Percentiles rank a stretch among this genome's conserved stretches.
phyloP scores from a whole-genome alignment of 805 yeast species.

The Starmerella tilneyi region DNA sequence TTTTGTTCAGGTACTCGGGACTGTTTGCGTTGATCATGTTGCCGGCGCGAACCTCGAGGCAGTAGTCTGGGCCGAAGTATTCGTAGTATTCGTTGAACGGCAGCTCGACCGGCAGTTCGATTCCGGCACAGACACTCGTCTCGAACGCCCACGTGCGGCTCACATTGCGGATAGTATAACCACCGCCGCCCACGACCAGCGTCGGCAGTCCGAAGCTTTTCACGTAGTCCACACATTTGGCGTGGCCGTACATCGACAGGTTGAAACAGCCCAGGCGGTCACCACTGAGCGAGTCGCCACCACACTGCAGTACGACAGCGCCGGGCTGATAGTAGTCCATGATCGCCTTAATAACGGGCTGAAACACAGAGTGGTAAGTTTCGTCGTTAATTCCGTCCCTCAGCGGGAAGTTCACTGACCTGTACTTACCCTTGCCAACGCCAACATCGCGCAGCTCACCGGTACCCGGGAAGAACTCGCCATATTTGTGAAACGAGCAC shows the following conservation, averaged over 20 bases:
- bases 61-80: slow-evolving; percentile 94
- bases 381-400: slow-evolving; percentile 95
- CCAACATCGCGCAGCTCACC: slow-evolving; percentile 88
- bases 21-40: slow-evolving; percentile 95
- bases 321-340: slow-evolving; percentile 88
- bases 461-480: slow-evolving; percentile 95
- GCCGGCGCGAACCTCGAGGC: slow-evolving; percentile 85
- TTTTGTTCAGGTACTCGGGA: slow-evolving; percentile 80
- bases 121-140: slow-evolving; percentile 68
- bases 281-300: slow-evolving; percentile 90
- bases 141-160: slow-evolving; percentile 93
- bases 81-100: slow-evolving; percentile 96
- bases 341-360: slow-evolving; percentile 63
- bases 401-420: slow-evolving; percentile 81
- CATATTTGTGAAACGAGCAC: slow-evolving; percentile 89
- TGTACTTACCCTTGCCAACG: slow-evolving; percentile 77
- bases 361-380: slow-evolving; percentile 67
- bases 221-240: slow-evolving; percentile 84
- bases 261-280: slow-evolving; percentile 93
- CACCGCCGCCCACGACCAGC: slow-evolving; percentile 94
- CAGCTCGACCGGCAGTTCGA: slow-evolving; percentile 40
- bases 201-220: slow-evolving; percentile 84
- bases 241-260: slow-evolving; percentile 83
- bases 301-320: slow-evolving; percentile 90
- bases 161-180: slow-evolving; percentile 92